Evolutionary conservation across 768 basidiomycete species (phyloP).

Genomic region (Hysterangium stoloniferum): DNA sequence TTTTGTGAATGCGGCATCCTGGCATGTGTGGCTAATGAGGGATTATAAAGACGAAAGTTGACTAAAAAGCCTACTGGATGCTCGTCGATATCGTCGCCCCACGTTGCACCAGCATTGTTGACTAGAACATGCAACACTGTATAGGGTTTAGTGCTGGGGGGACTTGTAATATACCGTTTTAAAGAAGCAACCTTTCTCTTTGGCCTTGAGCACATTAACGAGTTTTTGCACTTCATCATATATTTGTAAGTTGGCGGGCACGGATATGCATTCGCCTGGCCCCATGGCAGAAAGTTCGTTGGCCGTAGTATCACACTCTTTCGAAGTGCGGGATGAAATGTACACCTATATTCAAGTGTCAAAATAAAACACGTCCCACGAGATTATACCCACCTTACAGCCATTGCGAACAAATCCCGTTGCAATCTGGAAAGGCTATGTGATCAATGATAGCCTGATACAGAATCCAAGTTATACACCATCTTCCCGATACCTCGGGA

Average conservation of each 20-base stretch:
- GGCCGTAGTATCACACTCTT: constrained; percentile 45
- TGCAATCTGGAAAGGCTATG: constrained; percentile 39
- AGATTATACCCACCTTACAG: constrained; percentile 35
- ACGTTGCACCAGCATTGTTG: constrained; percentile 58
- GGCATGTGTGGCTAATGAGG: neutral
- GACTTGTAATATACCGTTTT: neutral
- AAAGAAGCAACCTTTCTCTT: constrained; percentile 31
- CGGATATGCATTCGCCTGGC: constrained; percentile 43
- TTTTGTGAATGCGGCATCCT: constrained; percentile 55
- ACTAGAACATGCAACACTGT: constrained; percentile 45
- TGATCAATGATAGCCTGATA: neutral
- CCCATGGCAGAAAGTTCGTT: constrained; percentile 44
- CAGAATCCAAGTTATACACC: constrained; percentile 25
- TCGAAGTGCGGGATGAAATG: constrained; percentile 49
- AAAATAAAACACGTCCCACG: neutral
- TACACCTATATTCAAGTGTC: constrained; percentile 36
- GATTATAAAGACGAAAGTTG: constrained; percentile 11
- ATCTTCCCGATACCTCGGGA: constrained; percentile 61
- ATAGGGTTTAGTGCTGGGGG: neutral
- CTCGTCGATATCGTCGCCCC: constrained; percentile 41
- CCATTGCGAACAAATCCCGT: constrained; percentile 57
- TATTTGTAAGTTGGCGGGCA: constrained; percentile 49
- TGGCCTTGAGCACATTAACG: constrained; percentile 39
- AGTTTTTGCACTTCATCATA: constrained; percentile 46
- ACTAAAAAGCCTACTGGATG: constrained; percentile 31